Evolutionary conservation across 2,329 filamentous ascomycete species (phyloP).

Genomic region (Hypoxylon rubiginosum): DNA sequence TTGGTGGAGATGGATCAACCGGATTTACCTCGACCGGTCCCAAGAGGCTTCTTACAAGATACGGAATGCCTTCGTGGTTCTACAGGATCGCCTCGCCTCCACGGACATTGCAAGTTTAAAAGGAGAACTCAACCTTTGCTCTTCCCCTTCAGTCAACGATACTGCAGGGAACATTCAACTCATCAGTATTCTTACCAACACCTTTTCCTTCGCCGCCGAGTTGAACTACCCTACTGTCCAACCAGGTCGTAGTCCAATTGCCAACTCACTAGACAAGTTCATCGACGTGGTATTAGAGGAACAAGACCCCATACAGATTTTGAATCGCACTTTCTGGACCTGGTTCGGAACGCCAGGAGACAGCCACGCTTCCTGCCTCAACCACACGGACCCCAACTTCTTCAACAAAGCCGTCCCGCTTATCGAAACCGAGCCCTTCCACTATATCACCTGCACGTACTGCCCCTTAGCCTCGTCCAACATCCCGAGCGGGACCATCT

Average conservation of each 20-base stretch:
- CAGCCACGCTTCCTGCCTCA: constrained; percentile 8
- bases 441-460: constrained; percentile 23
- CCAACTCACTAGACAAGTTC: constrained; percentile 8
- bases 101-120: neutral
- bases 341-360: constrained; percentile 12
- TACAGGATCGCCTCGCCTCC: constrained; percentile 5
- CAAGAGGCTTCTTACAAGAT: constrained; percentile 19
- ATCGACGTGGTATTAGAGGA: constrained; percentile 11
- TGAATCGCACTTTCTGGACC: constrained; percentile 16
- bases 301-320: constrained; percentile 9
- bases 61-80: constrained; percentile 8
- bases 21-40: constrained; percentile 18
- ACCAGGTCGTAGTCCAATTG: constrained; percentile 5
- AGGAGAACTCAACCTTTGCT: constrained; percentile 17
- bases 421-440: constrained; percentile 13
- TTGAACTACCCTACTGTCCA: constrained; percentile 14
- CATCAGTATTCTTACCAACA: neutral
- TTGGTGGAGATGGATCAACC: constrained; percentile 24
- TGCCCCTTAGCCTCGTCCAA: constrained; percentile 9
- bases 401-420: neutral
- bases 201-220: constrained; percentile 12
- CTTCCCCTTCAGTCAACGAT: constrained; percentile 13
- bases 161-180: neutral
- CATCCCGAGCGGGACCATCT: constrained; percentile 19
- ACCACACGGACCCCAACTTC: constrained; percentile 12